Evolutionary conservation across 768 basidiomycete species (phyloP).

Genomic region (Tricholomella constricta): DNA sequence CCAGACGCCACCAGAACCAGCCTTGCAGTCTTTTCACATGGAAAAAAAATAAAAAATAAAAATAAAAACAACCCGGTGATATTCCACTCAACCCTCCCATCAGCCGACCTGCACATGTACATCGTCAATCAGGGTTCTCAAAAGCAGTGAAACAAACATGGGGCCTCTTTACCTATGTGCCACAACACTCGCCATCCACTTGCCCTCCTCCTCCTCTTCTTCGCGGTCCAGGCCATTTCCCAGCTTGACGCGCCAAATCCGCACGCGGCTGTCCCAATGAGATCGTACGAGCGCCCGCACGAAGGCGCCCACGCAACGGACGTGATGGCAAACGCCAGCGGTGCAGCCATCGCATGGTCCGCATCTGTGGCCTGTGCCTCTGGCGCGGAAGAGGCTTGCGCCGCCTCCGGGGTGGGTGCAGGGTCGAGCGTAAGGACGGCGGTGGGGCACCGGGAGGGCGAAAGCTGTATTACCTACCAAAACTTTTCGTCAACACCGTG

Average conservation of each 20-base stretch:
- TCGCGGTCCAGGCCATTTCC: constrained; percentile 44
- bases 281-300: constrained; percentile 92
- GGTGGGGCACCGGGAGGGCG: constrained; percentile 64
- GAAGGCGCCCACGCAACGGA: constrained; percentile 93
- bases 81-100: constrained; percentile 94
- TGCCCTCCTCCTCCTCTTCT: constrained; percentile 46
- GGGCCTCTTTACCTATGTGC: constrained; percentile 64
- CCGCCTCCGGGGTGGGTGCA: constrained; percentile 13
- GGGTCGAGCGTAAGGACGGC: constrained; percentile 64
- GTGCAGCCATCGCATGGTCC: constrained; percentile 30
- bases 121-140: neutral
- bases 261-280: constrained; percentile 91
- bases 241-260: constrained; percentile 87
- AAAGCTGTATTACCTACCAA: constrained; percentile 71
- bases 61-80: constrained; percentile 65
- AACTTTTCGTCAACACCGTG: no score
- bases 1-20: neutral
- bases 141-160: neutral
- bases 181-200: constrained; percentile 76
- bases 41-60: neutral
- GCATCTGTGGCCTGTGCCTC: constrained; percentile 23
- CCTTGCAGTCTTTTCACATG: no score
- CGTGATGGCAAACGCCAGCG: constrained; percentile 65
- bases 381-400: constrained; percentile 5
- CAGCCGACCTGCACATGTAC: constrained; percentile 52